Evolutionary conservation across 2,329 filamentous ascomycete genomes (phyloP), one percentile per base, ranked within the genome.

Genomic region (Leptographium flavum): DNA sequence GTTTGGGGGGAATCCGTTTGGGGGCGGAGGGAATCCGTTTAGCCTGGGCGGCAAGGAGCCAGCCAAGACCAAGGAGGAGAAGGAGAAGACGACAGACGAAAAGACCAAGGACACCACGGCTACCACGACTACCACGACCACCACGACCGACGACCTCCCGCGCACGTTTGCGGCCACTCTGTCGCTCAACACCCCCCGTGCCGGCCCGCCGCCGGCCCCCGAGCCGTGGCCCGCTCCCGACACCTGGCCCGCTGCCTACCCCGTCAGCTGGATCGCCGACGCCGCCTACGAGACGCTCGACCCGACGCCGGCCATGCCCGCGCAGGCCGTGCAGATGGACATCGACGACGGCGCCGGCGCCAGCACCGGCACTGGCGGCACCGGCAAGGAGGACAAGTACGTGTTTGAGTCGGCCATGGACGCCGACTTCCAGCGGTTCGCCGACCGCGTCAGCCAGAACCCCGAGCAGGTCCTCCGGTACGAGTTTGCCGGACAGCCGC

Each of bases 281-380:
- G 90, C 90, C 43, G 90, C 94, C 57, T 94, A 86, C 63, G 92
- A 98, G 62, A 84, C 83, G 4, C 74, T 96, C 23, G 85, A 86
- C 50, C 78, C 53, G 55, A 68, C 58, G 3, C 71, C 73, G 0
- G 23, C 45, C 7, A 71, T 73, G 37, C 70, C 71, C 31, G 49
- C 52, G 6, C 69, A 67, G 48, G 59, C 65, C 32, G 66, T 66
- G 14, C 67, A 73, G 46, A 68, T 74, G 56, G 70, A 74, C 39
- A 48, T 68, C 10, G 59, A 63, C 22, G 62, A 63, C n/a, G 58
- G 58, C 1, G 52, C 52, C 2, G 49, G 52, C 10, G 50, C 55
- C 1, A 53, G 57, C 10, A 52, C 50, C 3, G 49, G 52, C 4
- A 49, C 55, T 1, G 48, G 57, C 39, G 46, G 61, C 47, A 50